Percentiles rank a stretch among this genome's conserved stretches.
Evolutionary conservation across 306 rosid species (phyloP).

Genomic region (Fragaria vesca): DNA sequence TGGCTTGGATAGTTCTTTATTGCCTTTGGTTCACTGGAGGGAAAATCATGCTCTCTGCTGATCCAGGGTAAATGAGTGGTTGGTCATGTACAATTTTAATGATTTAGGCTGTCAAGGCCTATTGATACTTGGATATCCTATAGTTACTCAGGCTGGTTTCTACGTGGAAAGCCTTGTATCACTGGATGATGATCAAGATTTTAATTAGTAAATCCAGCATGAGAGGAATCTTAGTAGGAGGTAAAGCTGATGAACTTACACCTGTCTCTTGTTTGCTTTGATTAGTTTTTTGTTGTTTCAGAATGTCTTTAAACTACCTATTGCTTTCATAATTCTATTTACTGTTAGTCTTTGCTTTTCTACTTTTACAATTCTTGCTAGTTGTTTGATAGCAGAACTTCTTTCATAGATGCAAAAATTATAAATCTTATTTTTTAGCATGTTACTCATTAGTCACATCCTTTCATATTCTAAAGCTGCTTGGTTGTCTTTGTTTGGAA

Average conservation of each 20-base stretch:
- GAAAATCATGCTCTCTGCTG: not conserved
- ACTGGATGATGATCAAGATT: not conserved
- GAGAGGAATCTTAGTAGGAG: not conserved
- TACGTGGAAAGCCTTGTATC: not conserved
- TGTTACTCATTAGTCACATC: not conserved
- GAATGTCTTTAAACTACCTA: not conserved
- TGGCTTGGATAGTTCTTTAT: not conserved
- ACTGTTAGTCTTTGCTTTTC: not conserved
- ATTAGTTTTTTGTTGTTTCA: not conserved
- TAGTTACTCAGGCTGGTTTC: not conserved
- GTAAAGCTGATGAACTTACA: not conserved
- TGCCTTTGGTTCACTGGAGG: not conserved
- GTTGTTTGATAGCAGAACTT: not conserved
- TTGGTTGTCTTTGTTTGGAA: not conserved
- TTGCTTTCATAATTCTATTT: not conserved
- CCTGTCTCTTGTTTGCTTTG: not conserved
- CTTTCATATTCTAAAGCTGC: not conserved
- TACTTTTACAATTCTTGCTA: not conserved
- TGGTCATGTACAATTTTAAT: not conserved
- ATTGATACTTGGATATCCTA: not conserved
- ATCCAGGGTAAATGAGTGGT: not conserved
- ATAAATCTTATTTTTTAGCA: not conserved
- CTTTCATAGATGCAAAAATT: not conserved
- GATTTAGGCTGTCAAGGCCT: not conserved
- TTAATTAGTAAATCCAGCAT: not conserved